Evolutionary conservation across 495 filamentous ascomycete genomes (phyloP), one percentile per base, ranked within the genome.

Genomic region (Evernia prunastri): DNA sequence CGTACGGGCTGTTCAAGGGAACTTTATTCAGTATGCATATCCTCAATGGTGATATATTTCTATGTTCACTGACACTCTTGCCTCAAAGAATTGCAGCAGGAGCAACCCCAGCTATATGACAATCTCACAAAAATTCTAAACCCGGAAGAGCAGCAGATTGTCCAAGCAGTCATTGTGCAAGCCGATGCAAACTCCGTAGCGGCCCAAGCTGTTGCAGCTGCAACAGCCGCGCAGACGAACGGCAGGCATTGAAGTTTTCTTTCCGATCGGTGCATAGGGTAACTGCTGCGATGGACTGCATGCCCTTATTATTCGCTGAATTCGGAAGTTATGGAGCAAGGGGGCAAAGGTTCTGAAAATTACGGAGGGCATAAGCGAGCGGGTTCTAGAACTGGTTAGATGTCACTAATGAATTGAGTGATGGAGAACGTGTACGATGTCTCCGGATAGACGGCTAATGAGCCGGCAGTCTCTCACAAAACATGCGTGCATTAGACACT

Each of bases 51-150:
- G 49, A 31, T 59, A 42, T 27, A 56, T 29, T 20, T 33, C 37
- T 12, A 40, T 20, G 35, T 33, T 27, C 31, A 33, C 23, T 64
- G 39, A 60, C 31, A 31, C 18, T 18, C 42, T 37, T 47, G 5
- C 20, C 18, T 12, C n/a, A 37, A n/a, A 97, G 92, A 81, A 72
- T 82, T 98, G 66, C 89, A 96, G 82, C 87, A 89, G 76, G 86
- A 91, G 70, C 91, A 97, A 67, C 92, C 92, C 2, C 87, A 91
- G 66, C 87, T 97, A 39, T 97, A 97, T 71, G 81, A 89, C 6
- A 85, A 75, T 56, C 79, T 98, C 63, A 90, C 91, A 39, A 84
- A 87, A 62, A 87, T 88, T 60, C 85, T 98, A 25, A 86, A 82
- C 40, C 77, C 84, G 11, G 89, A 94, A 20, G 93, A 98, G 70